phyloP scores from a whole-genome alignment of 352 stramenopile genomes.

The Halophytophthora polymorphica region DNA sequence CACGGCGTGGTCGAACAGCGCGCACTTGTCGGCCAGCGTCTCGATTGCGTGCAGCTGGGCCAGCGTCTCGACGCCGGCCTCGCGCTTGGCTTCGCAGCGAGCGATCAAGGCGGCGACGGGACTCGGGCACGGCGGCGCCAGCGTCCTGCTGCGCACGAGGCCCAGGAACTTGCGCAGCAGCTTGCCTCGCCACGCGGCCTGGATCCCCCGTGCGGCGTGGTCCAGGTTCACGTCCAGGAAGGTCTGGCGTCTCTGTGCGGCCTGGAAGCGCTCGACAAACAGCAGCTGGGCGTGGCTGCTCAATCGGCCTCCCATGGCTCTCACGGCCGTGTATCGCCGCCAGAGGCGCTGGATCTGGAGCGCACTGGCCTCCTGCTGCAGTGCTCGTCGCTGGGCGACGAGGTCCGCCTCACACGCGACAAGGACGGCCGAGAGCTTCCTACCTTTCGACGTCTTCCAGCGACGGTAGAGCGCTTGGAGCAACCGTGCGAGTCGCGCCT shows the following conservation, averaged over 20 bases:
- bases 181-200: slow-evolving; percentile 50
- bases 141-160: slow-evolving; percentile 25
- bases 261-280: slow-evolving; percentile 36
- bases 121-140: slow-evolving; percentile 18
- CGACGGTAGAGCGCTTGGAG: slow-evolving; percentile 42
- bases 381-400: slow-evolving; percentile 6
- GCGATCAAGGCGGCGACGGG: slow-evolving; percentile 30
- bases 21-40: slow-evolving; percentile 35
- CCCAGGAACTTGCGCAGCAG: slow-evolving; percentile 37
- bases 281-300: slow-evolving; percentile 31
- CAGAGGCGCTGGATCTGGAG: slow-evolving; percentile 43
- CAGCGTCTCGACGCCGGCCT: slow-evolving; percentile 25
- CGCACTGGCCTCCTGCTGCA: slow-evolving; percentile 11
- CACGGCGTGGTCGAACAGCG: slow-evolving; percentile 47
- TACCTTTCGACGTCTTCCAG: slow-evolving; percentile 13
- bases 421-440: slow-evolving; percentile 7
- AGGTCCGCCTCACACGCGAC: slow-evolving; percentile 9
- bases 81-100: slow-evolving; percentile 20
- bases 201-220: slow-evolving; percentile 44
- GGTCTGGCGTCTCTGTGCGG: slow-evolving; percentile 30
- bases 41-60: slow-evolving; percentile 19
- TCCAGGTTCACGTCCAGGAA: slow-evolving; percentile 17
- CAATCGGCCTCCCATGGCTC: slow-evolving; percentile 5
- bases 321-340: slow-evolving; percentile 24
- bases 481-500: slow-evolving; percentile 35